Evolutionary conservation across 306 rosid species (phyloP).

Genomic region (Alnus glutinosa): DNA sequence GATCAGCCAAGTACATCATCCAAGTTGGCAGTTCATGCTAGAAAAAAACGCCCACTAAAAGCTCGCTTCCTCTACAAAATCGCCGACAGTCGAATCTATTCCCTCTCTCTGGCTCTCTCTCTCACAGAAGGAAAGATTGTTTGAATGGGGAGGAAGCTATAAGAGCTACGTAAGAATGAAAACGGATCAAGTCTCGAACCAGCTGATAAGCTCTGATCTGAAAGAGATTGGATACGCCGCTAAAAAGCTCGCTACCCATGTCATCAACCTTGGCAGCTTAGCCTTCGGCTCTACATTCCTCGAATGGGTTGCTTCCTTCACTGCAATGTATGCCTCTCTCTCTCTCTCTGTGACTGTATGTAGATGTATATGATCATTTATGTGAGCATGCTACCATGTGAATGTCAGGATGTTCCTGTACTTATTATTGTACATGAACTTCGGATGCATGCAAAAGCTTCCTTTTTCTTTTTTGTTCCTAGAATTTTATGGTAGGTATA

Average conservation of each 20-base stretch:
- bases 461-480: background rate
- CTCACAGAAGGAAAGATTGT: background rate
- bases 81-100: background rate
- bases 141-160: slow-evolving; percentile 34
- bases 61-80: background rate
- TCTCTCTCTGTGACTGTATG: background rate
- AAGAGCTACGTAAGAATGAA: slow-evolving; percentile 45
- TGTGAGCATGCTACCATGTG: background rate
- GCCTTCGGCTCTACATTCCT: slow-evolving; percentile 69
- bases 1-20: background rate
- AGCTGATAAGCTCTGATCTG: slow-evolving; percentile 59
- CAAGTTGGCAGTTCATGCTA: background rate
- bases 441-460: background rate
- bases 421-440: background rate
- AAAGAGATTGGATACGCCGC: slow-evolving; percentile 51
- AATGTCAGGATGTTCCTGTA: background rate
- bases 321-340: slow-evolving; percentile 61
- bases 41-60: background rate
- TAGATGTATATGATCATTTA: background rate
- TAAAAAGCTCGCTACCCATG: slow-evolving; percentile 54
- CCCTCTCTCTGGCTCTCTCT: background rate
- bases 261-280: slow-evolving; percentile 51
- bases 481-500: background rate
- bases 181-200: slow-evolving; percentile 38
- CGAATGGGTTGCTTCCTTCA: slow-evolving; percentile 64